These are phyloP conservation scores for Boechera divaricarpa DNA, from an alignment of 345 rosid species.

Conservation along the genomic window DNA sequence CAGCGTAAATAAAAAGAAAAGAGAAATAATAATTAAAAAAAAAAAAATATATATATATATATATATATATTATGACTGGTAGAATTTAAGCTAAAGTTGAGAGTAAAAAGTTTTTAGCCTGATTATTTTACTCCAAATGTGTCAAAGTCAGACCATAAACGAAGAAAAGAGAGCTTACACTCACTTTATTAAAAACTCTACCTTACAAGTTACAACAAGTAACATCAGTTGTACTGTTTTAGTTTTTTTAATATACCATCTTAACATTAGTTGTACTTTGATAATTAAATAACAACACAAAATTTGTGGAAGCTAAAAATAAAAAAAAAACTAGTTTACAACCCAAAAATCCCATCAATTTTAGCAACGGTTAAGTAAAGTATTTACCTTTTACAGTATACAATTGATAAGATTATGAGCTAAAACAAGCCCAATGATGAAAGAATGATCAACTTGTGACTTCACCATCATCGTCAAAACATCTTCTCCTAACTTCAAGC, in stretches of 20 bases:
- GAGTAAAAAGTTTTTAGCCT: too few species aligned
- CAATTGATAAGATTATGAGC: slow-evolving; percentile 52
- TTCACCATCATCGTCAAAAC: slow-evolving; percentile 62
- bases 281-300: not conserved
- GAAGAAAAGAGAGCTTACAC: slow-evolving; percentile 30
- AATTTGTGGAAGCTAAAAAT: not conserved
- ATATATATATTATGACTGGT: too few species aligned
- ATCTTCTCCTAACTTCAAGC: slow-evolving; percentile 62
- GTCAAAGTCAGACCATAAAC: not conserved
- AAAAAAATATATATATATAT: too few species aligned
- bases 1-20: too few species aligned
- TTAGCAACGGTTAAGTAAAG: not conserved
- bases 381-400: slow-evolving; percentile 26
- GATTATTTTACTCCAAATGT: too few species aligned
- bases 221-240: not conserved
- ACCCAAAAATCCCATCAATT: slow-evolving; percentile 2
- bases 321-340: not conserved
- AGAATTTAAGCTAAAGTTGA: too few species aligned
- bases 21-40: too few species aligned
- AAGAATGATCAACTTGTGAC: slow-evolving; percentile 60
- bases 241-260: not conserved
- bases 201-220: slow-evolving; percentile 22
- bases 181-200: slow-evolving; percentile 20
- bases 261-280: slow-evolving; percentile 6
- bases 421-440: slow-evolving; percentile 56